Percentiles rank a stretch among this genome's conserved stretches.
phyloP scores from a whole-genome alignment of 768 basidiomycete genomes.

The Russula sp. region DNA sequence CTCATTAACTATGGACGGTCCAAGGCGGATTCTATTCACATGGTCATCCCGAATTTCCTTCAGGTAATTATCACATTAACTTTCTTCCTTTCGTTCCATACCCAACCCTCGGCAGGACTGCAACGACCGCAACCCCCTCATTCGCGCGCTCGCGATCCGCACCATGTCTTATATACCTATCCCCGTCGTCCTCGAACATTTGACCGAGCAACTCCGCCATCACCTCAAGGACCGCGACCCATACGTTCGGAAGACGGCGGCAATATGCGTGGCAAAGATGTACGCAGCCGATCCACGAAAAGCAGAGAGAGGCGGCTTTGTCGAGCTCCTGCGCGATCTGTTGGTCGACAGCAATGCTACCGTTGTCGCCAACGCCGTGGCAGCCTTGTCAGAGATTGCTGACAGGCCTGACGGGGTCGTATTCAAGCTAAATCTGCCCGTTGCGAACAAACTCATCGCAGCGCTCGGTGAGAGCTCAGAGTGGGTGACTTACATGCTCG shows the following conservation, averaged over 20 bases:
- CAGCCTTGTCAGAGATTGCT: conserved; percentile 93
- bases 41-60: conserved; percentile 21
- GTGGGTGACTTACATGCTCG: conserved; percentile 49
- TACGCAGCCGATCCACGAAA: conserved; percentile 84
- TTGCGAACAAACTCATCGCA: conserved; percentile 85
- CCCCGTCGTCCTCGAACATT: conserved; percentile 77
- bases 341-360: conserved; percentile 94
- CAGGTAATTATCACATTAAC: conserved; percentile 16
- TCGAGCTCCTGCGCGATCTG: conserved; percentile 85
- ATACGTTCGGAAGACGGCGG: conserved; percentile 98
- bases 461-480: conserved; percentile 96
- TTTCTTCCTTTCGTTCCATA: background rate
- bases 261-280: conserved; percentile 95
- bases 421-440: conserved; percentile 81
- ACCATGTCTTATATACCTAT: conserved; percentile 99
- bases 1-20: conserved; percentile 94
- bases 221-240: conserved; percentile 93
- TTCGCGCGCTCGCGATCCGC: conserved; percentile 93
- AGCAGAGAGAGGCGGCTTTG: conserved; percentile 88
- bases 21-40: conserved; percentile 87
- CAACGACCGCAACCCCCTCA: conserved; percentile 92
- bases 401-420: conserved; percentile 94
- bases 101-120: conserved; percentile 65
- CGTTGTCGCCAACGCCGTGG: conserved; percentile 96
- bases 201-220: conserved; percentile 88